Evolutionary conservation across 2,329 filamentous ascomycete genomes (phyloP), one percentile per base, ranked within the genome.

Genomic region (Endoconidiophora laricicola): DNA sequence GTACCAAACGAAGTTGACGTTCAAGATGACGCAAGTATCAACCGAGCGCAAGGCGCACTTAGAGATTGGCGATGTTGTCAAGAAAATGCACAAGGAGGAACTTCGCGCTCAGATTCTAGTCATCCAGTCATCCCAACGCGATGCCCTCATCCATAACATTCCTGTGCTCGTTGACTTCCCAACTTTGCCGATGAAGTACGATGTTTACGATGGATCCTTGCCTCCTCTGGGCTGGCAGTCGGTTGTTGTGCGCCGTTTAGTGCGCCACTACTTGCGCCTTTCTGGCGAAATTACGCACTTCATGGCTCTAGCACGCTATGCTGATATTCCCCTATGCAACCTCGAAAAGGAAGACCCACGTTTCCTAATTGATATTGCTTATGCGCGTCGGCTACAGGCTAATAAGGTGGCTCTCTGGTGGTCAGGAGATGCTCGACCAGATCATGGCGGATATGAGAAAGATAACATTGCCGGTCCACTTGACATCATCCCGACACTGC

Each of bases 341-440:
- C 69, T 99, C 29, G 91, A 96, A 62, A 81, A 81, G 41, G 91
- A 96, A 57, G 91, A 98, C 58, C 90, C 91, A 24, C 79, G 86
- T 2, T 96, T 91, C 67, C 68, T 98, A 49, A 98, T 99, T 57
- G 91, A 99, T 61, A 78, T 99, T 50, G 85, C 90, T 0, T 99
- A 96, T 62, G 91, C 91, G 0, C 74, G 93, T 51, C 77, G 88
- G 16, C 69, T 99, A 47, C 86, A 94, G 60, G 82, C 84, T 56
- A 94, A 90, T 60, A 87, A 88, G 52, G 86, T 98, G 1, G 84
- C 98, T 4, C 70, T 99, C 5, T 99, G 91, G 91, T 99, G 91
- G 91, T 96, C 90, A 16, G 73, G 78, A 7, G 81, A 82, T 5
- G 79, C 90, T 0, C 78, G 83, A 47, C 91, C 93, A 1, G 91